phyloP scores from a whole-genome alignment of 495 filamentous ascomycete species.

The Paragyromitra xinjiangensis region DNA sequence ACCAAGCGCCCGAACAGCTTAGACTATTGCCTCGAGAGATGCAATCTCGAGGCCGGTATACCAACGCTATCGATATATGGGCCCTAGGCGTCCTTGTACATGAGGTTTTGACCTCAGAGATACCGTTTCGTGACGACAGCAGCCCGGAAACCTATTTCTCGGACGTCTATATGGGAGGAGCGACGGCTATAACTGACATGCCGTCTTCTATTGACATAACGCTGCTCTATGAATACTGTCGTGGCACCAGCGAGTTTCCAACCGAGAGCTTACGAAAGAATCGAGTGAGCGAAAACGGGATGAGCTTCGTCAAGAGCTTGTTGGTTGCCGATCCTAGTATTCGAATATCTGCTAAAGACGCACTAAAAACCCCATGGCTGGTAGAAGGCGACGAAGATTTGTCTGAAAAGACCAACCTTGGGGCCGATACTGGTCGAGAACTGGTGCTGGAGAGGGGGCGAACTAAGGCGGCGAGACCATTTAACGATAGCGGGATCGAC shows the following conservation, averaged over 20 bases:
- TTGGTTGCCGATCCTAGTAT: background rate
- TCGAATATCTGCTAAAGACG: background rate
- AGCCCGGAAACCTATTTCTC: no score
- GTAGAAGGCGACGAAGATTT: background rate
- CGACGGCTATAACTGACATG: no score
- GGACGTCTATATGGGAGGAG: no score
- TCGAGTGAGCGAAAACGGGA: background rate
- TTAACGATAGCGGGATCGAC: no score
- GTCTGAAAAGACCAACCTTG: background rate
- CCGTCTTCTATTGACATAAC: background rate
- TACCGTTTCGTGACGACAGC: background rate
- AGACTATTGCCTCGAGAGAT: background rate
- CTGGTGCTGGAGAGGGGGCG: no score
- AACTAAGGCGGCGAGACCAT: no score
- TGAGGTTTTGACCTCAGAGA: background rate
- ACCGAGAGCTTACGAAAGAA: background rate
- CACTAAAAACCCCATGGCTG: background rate
- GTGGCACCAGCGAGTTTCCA: background rate
- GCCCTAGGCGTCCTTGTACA: background rate
- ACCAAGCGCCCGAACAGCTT: conserved; percentile 2
- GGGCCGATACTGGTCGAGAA: no score
- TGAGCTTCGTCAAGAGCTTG: background rate
- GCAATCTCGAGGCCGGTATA: background rate
- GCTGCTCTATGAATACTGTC: background rate
- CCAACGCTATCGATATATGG: background rate